Evolutionary conservation across 345 rosid genomes (phyloP).

Genomic region (Eucalyptus marginata): DNA sequence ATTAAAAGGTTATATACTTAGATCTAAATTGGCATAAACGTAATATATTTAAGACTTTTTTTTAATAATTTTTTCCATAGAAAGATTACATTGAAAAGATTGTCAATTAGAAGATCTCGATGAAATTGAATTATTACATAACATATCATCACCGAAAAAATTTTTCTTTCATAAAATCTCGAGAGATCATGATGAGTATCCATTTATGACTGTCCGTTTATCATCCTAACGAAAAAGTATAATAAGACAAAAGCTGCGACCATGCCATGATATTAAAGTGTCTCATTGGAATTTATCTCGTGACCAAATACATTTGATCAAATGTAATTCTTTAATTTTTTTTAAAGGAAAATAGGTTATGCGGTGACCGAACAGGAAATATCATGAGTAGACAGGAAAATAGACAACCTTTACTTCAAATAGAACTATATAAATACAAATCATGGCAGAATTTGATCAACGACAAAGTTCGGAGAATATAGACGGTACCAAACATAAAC

Average conservation of each 20-base stretch:
- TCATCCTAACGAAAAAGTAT: neutral
- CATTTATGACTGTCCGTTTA: no score
- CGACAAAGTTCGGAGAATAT: no score
- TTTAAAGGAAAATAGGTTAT: no score
- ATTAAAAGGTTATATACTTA: no score
- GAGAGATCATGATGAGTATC: neutral
- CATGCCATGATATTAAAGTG: neutral
- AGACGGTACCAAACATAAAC: accelerated
- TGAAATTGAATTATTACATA: neutral
- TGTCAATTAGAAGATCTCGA: neutral
- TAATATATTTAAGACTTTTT: no score
- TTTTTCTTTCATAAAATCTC: no score
- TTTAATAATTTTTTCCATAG: no score
- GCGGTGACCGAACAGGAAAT: neutral
- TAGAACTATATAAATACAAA: neutral
- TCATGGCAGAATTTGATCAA: neutral
- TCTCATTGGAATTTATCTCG: no score
- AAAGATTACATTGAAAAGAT: no score
- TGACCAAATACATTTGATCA: no score
- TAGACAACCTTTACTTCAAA: neutral
- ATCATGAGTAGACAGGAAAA: neutral
- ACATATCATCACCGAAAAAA: neutral
- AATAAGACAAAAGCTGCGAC: neutral
- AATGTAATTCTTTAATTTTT: no score
- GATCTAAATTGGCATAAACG: accelerated